A percentile compares a stretch with the other conserved stretches of the same genome.
These are phyloP conservation scores for Odontarrhena argentea DNA, from an alignment of 345 rosid species.

Conservation along the genomic window DNA sequence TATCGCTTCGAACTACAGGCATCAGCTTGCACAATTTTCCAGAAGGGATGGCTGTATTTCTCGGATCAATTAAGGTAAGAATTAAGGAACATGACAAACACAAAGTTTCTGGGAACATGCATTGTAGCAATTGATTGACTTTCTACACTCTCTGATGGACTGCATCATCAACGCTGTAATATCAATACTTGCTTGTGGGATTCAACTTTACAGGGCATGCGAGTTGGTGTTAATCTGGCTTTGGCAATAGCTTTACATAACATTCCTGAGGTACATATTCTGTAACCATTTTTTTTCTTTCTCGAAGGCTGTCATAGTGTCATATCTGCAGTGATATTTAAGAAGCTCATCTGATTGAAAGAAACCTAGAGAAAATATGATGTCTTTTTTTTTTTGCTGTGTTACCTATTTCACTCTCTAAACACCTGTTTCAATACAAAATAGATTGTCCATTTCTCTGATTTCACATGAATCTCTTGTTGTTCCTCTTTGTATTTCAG, in stretches of 20 bases:
- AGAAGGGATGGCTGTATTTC: slow-evolving; percentile 98
- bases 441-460: slow-evolving; percentile 19
- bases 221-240: slow-evolving; percentile 93
- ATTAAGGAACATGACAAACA: slow-evolving; percentile 12
- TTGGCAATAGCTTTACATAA: slow-evolving; percentile 97
- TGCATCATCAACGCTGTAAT: slow-evolving; percentile 22
- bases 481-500: slow-evolving; percentile 43
- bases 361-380: slow-evolving; percentile 3
- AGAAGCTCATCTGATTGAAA: background rate
- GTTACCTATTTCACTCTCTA: slow-evolving; percentile 10
- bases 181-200: slow-evolving; percentile 23
- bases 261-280: slow-evolving; percentile 83
- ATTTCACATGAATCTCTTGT: slow-evolving; percentile 31
- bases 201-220: slow-evolving; percentile 68
- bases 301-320: slow-evolving; percentile 20
- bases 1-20: slow-evolving; percentile 50
- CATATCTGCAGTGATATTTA: slow-evolving; percentile 24
- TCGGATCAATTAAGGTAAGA: slow-evolving; percentile 90
- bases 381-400: background rate
- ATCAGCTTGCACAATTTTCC: slow-evolving; percentile 99
- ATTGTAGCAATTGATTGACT: background rate
- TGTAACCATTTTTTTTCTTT: slow-evolving; percentile 16
- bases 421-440: background rate
- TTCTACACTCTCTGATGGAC: background rate
- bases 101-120: background rate